A percentile compares a stretch with the other conserved stretches of the same genome.
phyloP scores from a whole-genome alignment of 73 alveolate species.

The Symbiodinium natans region DNA sequence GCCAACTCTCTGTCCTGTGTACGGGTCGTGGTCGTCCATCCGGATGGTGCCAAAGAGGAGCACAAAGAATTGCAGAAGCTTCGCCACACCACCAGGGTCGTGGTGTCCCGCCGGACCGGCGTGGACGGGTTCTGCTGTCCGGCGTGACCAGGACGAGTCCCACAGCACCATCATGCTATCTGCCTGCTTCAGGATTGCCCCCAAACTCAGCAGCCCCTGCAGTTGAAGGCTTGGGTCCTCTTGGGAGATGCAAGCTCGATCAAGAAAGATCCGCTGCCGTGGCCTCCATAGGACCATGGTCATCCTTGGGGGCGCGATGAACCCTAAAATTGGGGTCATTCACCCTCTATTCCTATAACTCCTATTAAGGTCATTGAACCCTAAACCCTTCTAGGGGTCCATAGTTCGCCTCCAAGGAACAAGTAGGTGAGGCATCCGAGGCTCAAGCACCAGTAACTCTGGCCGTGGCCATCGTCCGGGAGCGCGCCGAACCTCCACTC shows the following conservation, averaged over 20 bases:
- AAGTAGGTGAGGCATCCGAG: background rate
- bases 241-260: background rate
- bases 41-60: background rate
- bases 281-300: background rate
- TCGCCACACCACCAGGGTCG: background rate
- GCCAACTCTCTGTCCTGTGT: background rate
- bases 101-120: background rate
- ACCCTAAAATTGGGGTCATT: too few relatives aligned
- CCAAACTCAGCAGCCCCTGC: background rate
- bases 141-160: background rate
- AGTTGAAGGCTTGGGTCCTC: background rate
- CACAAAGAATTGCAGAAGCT: background rate
- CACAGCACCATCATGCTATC: background rate
- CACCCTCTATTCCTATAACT: too few relatives aligned
- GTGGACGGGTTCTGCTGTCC: background rate
- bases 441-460: background rate
- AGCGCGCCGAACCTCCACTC: too few relatives aligned
- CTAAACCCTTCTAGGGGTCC: too few relatives aligned
- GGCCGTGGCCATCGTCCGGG: too few relatives aligned
- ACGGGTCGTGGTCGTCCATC: background rate
- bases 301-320: too few relatives aligned
- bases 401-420: too few relatives aligned
- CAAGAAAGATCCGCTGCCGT: background rate
- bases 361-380: too few relatives aligned
- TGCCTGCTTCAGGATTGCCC: background rate